These are phyloP conservation scores for Isatis tinctoria DNA, from an alignment of 345 rosid genomes.

Conservation along the genomic window DNA sequence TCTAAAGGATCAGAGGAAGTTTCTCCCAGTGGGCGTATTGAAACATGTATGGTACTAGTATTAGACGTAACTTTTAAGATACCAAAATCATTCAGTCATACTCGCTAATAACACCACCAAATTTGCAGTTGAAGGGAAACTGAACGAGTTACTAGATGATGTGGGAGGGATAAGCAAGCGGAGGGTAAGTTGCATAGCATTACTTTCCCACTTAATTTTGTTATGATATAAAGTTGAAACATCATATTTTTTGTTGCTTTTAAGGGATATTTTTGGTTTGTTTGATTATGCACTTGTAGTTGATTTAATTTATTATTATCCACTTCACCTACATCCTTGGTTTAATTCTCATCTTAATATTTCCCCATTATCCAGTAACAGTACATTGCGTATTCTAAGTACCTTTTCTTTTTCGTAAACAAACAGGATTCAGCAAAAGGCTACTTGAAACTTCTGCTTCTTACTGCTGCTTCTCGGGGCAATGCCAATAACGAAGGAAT, in stretches of 20 bases:
- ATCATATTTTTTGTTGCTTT: neutral
- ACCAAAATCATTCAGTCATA: neutral
- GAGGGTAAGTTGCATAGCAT: constrained; percentile 54
- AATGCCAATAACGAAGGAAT: constrained; percentile 79
- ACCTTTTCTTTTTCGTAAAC: constrained; percentile 19
- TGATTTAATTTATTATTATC: constrained; percentile 14
- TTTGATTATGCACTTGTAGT: constrained; percentile 3
- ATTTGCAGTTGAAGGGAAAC: constrained; percentile 86
- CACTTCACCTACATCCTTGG: constrained; percentile 5
- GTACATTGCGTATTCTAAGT: constrained; percentile 11
- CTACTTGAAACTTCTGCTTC: constrained; percentile 92
- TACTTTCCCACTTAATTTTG: neutral
- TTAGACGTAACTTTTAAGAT: neutral
- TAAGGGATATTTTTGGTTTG: neutral
- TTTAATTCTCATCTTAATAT: neutral
- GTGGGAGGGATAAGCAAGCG: constrained; percentile 92
- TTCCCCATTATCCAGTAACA: neutral
- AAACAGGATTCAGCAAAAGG: constrained; percentile 87
- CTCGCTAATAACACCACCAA: constrained; percentile 1
- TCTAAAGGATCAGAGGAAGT: constrained; percentile 56
- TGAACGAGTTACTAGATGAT: constrained; percentile 88
- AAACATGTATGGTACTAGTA: constrained; percentile 56
- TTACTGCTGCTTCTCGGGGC: constrained; percentile 94
- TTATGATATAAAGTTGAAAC: constrained; percentile 3
- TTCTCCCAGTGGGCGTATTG: constrained; percentile 67